phyloP scores from a whole-genome alignment of 768 basidiomycete genomes.

The Porphyrellus cyaneotinctus region DNA sequence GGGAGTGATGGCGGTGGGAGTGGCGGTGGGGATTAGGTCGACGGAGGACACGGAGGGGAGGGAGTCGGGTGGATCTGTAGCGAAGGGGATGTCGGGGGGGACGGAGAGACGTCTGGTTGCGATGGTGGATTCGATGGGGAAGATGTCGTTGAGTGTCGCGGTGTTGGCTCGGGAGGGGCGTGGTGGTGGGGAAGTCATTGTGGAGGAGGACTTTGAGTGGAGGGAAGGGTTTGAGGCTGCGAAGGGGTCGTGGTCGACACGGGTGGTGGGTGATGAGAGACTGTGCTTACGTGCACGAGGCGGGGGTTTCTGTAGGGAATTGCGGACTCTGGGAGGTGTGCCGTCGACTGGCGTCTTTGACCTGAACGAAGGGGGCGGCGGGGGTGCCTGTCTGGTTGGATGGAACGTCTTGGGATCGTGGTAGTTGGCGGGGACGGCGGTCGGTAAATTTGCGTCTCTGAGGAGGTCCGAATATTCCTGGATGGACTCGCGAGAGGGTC shows the following conservation, averaged over 20 bases:
- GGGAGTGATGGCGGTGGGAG: slow-evolving; percentile 10
- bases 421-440: slow-evolving; percentile 27
- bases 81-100: slow-evolving; percentile 32
- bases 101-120: slow-evolving; percentile 51
- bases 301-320: slow-evolving; percentile 62
- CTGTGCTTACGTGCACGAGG: slow-evolving; percentile 45
- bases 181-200: slow-evolving; percentile 55
- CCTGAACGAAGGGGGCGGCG: slow-evolving; percentile 33
- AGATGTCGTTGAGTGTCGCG: slow-evolving; percentile 73
- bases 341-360: slow-evolving; percentile 26
- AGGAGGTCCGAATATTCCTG: slow-evolving; percentile 76
- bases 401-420: slow-evolving; percentile 30
- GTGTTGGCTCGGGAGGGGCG: slow-evolving; percentile 85
- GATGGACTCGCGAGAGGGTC: slow-evolving; percentile 69
- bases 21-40: slow-evolving; percentile 7
- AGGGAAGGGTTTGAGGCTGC: slow-evolving; percentile 27
- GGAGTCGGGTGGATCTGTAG: slow-evolving; percentile 22
- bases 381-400: slow-evolving; percentile 46
- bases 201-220: slow-evolving; percentile 10
- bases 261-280: slow-evolving; percentile 32
- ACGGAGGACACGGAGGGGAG: slow-evolving; percentile 19
- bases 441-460: slow-evolving; percentile 53
- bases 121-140: slow-evolving; percentile 40
- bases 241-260: slow-evolving; percentile 49
- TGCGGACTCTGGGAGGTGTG: slow-evolving; percentile 43